Base-by-base conservation (phyloP, 2,329 filamentous ascomycete genomes). In the Paradendryphiella salina region DNA sequence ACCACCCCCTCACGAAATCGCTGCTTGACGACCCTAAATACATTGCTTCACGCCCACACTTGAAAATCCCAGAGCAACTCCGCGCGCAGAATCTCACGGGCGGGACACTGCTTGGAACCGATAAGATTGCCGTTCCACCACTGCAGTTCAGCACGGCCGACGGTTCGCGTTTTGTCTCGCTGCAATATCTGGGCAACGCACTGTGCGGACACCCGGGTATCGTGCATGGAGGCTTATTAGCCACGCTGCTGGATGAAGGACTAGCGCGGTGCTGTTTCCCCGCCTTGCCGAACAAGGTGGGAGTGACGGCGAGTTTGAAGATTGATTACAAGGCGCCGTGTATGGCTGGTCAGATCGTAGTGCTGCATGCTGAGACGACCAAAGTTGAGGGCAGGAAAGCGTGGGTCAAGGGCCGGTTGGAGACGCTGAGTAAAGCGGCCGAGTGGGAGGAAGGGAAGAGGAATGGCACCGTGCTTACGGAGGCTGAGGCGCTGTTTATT, bases 361-460 rank as follows among this genome's bases (percentile, higher is more conserved):
- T 96, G 35, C 76, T 99, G 51, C 81, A 83, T 55, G 92, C 90
- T 3, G 83, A 85, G 69, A 96, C 92, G 15, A 86, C 83, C 8
- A 92, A 88, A 76, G 88, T 93, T 1, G 91, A 97, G 69, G 93
- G 94, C 1, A 82, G 94, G 56, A 97, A 97, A 78, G 93, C 91
- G 10, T 96, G 90, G 90, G 90, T 96, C 1, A 87, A 89, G 75
- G 94, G 90, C 1, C 83, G 84, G 61, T 86, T 97, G 64, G 91
- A 96, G 80, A 86, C 89, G 47, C 75, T 97, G 54, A 73, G 90
- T 45, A 88, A 85, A 13, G 31, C 20, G 4, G 41, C 5, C 4
- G 35, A 38, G 28, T 46, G 44, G 44, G 20, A 28, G 20, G 87
- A 91, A 59, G 89, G 59, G 51, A 76, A 80, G 20, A 77, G 77